Evolutionary conservation across 2,329 filamentous ascomycete genomes (phyloP).

Genomic region (Cladosporium sp.): DNA sequence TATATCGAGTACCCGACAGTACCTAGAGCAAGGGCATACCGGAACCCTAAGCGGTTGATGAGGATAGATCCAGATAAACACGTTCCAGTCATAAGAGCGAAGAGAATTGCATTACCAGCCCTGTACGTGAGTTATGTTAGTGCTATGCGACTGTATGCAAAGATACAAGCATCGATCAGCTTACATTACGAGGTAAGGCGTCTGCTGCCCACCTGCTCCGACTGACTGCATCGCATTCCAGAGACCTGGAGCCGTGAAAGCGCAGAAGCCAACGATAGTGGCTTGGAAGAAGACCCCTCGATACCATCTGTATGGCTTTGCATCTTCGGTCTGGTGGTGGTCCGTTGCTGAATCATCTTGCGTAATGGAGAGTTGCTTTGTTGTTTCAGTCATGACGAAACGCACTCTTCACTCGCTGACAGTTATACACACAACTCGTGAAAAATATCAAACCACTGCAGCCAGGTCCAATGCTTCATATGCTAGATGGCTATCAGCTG

Average conservation of each 20-base stretch:
- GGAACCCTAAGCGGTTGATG: not conserved
- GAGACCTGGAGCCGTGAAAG: constrained; percentile 69
- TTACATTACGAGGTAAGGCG: constrained; percentile 60
- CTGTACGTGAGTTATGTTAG: not conserved
- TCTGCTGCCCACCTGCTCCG: constrained; percentile 67
- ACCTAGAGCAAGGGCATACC: constrained; percentile 23
- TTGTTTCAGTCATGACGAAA: not conserved
- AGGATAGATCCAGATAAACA: not conserved
- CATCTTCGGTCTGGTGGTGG: too few relatives aligned
- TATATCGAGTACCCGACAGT: constrained; percentile 65
- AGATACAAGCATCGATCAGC: not conserved
- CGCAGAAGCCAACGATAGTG: constrained; percentile 47
- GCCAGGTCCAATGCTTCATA: constrained; percentile 48
- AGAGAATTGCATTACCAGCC: constrained; percentile 55
- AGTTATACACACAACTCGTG: not conserved
- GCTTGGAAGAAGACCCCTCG: too few relatives aligned
- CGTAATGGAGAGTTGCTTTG: too few relatives aligned
- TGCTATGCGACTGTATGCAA: not conserved
- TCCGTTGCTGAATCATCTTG: too few relatives aligned
- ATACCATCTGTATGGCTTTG: too few relatives aligned
- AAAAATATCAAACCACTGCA: too few relatives aligned
- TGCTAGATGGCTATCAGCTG: constrained; percentile 69
- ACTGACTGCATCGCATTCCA: constrained; percentile 66
- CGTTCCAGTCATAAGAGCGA: not conserved
- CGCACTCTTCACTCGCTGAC: not conserved